phyloP scores from a whole-genome alignment of 2,329 filamentous ascomycete genomes.

The Xylaria sp. region DNA sequence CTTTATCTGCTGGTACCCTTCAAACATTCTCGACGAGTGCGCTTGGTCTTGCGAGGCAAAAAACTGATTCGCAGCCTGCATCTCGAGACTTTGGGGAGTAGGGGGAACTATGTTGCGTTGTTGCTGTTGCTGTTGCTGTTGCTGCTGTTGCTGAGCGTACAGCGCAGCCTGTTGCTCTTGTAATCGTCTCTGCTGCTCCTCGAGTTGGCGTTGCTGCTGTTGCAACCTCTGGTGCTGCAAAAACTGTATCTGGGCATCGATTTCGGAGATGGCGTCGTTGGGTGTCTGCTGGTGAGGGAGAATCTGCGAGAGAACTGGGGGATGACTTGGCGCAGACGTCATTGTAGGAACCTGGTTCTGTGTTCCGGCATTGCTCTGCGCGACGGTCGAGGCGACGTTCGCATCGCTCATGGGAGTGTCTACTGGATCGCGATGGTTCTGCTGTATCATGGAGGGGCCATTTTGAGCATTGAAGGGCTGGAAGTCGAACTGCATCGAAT shows the following conservation, averaged over 20 bases:
- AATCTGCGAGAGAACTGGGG: slow-evolving; percentile 58
- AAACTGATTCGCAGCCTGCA: slow-evolving; percentile 71
- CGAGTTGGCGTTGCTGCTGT: slow-evolving; percentile 67
- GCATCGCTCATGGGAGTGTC: slow-evolving; percentile 63
- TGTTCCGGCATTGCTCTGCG: slow-evolving; percentile 52
- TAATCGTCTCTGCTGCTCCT: slow-evolving; percentile 63
- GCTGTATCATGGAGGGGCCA: slow-evolving; percentile 54
- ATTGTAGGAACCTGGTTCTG: slow-evolving; percentile 61
- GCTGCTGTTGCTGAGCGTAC: slow-evolving; percentile 56
- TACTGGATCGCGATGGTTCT: slow-evolving; percentile 53
- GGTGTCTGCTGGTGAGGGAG: slow-evolving; percentile 58
- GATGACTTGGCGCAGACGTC: slow-evolving; percentile 57
- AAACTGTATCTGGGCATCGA: slow-evolving; percentile 74
- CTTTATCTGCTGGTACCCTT: slow-evolving; percentile 73
- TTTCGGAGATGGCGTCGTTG: slow-evolving; percentile 64
- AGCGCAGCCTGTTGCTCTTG: slow-evolving; percentile 59
- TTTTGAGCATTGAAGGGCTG: slow-evolving; percentile 60
- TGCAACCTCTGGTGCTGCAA: slow-evolving; percentile 71
- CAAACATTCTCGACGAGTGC: slow-evolving; percentile 70
- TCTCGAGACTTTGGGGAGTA: slow-evolving; percentile 82
- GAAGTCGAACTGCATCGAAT: slow-evolving; percentile 70
- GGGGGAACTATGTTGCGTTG: slow-evolving; percentile 73
- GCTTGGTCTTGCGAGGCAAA: slow-evolving; percentile 67
- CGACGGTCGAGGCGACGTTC: slow-evolving; percentile 52
- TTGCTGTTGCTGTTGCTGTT: slow-evolving; percentile 50